Evolutionary conservation across 768 basidiomycete genomes (phyloP), one percentile per base, ranked within the genome.

Genomic region (Daedalea quercina): DNA sequence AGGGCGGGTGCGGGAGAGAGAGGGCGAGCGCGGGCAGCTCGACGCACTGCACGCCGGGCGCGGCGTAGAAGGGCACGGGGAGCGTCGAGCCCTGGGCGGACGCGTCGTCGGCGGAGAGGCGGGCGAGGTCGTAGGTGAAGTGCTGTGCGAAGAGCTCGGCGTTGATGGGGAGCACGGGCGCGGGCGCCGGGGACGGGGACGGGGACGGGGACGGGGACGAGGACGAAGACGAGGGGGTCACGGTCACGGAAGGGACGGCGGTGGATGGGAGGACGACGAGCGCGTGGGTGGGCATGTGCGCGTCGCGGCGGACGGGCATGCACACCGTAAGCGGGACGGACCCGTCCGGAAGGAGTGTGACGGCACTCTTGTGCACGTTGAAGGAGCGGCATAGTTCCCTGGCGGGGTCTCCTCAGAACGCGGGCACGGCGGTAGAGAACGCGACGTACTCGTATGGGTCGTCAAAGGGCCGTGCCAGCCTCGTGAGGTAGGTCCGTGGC

Each of bases 231-330:
- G 49, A 23, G 48, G 62, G 65, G 11, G 64, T 62, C 26, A 61
- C 66, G 11, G 64, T 62, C 26, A 61, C 55, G 26, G 67, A 62
- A 62, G 64, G 64, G 40, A 64, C 63, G 47, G 53, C 19, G 37
- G 7, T 55, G 9, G 67, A 63, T 43, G 68, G 67, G 52, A 70
- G 67, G 57, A 78, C 69, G 20, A 78, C 77, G 44, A 85, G 73
- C 52, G 78, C 69, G 60, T 85, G 84, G 2, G 81, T 84, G 35
- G 83, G 82, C 57, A 73, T 65, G 49, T 70, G 71, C 23, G 72
- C 71, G 46, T 76, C 70, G 51, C 69, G 74, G 11, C 72, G 56
- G 49, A 80, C 68, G 22, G 69, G 70, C 67, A 83, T 73, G 55
- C 78, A 73, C 52, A 82, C 69, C 1, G 73, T 73, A 11, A 69